Conservation (phyloP, 31 red algal genomes). For the Porphyra umbilicalis region DNA sequence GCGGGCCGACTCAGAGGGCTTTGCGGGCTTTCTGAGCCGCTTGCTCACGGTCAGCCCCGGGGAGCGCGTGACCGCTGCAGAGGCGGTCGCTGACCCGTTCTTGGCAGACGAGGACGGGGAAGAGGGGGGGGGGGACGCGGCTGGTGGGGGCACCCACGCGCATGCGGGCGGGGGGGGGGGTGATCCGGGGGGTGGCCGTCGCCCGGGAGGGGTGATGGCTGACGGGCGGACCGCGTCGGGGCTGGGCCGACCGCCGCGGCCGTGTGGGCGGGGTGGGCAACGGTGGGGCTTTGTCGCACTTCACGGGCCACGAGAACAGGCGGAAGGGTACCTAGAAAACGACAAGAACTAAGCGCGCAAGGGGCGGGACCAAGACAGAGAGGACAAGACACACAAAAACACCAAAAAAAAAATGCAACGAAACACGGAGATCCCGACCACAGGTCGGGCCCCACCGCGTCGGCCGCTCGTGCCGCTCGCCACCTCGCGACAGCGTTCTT, state of each 20-base stretch:
- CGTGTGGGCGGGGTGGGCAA: too few relatives aligned
- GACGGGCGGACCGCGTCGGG: neutral
- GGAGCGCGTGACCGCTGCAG: slow-evolving; percentile 15
- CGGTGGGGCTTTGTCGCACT: too few relatives aligned
- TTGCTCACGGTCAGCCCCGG: slow-evolving; percentile 17
- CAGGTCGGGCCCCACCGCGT: too few relatives aligned
- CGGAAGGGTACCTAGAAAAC: too few relatives aligned
- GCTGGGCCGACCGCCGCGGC: neutral
- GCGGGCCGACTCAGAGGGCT: slow-evolving; percentile 1
- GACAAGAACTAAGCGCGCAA: too few relatives aligned
- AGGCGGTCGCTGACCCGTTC: slow-evolving; percentile 16
- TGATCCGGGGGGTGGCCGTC: neutral
- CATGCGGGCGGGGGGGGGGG: neutral
- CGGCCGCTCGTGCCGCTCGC: too few relatives aligned
- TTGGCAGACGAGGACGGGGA: neutral
- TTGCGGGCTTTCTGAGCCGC: slow-evolving; percentile 13
- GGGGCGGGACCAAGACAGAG: too few relatives aligned
- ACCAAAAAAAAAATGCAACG: too few relatives aligned
- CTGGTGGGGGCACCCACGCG: neutral
- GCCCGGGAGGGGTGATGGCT: neutral
- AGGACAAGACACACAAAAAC: too few relatives aligned
- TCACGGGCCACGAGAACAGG: too few relatives aligned
- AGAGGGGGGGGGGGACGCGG: neutral
- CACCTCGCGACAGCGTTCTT: too few relatives aligned
- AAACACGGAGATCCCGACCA: too few relatives aligned